Conservation (phyloP, 495 filamentous ascomycete genomes). For the Cudoniella acicularis region DNA sequence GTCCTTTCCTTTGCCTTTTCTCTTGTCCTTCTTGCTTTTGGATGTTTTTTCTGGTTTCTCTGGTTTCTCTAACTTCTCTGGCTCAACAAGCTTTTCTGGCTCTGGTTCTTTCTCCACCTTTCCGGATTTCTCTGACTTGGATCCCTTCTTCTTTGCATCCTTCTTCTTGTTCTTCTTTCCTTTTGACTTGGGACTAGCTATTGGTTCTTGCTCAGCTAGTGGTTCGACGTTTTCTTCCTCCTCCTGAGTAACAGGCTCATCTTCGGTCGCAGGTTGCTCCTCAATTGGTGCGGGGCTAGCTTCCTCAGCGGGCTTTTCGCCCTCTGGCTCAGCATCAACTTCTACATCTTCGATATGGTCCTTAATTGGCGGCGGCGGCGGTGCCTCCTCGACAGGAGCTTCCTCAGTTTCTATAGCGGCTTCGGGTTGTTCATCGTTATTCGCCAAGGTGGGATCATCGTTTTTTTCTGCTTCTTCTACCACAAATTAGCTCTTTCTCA, state of each 20-base stretch:
- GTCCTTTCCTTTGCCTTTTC: not conserved
- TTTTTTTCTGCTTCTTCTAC: not conserved
- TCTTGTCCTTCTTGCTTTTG: conserved; percentile 8
- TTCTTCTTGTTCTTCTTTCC: conserved; percentile 24
- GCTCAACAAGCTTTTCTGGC: not conserved
- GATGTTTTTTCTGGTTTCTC: not conserved
- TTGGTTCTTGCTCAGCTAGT: not conserved
- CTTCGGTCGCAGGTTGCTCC: not conserved
- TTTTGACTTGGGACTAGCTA: not conserved
- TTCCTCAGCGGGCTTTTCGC: not conserved
- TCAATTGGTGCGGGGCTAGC: not conserved
- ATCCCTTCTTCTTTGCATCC: conserved; percentile 13
- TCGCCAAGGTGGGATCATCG: not conserved
- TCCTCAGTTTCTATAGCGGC: not conserved
- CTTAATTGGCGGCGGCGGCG: not conserved
- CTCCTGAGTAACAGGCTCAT: not conserved
- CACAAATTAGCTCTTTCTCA: not conserved
- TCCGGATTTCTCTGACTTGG: conserved; percentile 8
- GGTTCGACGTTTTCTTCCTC: not conserved
- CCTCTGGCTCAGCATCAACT: not conserved
- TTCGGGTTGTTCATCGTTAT: no score
- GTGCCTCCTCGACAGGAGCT: not conserved
- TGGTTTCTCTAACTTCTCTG: not conserved
- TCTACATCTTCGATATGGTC: not conserved
- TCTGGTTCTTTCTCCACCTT: conserved; percentile 3